phyloP scores from a whole-genome alignment of 352 stramenopile genomes.

The Globisporangium rhizosaccharum region DNA sequence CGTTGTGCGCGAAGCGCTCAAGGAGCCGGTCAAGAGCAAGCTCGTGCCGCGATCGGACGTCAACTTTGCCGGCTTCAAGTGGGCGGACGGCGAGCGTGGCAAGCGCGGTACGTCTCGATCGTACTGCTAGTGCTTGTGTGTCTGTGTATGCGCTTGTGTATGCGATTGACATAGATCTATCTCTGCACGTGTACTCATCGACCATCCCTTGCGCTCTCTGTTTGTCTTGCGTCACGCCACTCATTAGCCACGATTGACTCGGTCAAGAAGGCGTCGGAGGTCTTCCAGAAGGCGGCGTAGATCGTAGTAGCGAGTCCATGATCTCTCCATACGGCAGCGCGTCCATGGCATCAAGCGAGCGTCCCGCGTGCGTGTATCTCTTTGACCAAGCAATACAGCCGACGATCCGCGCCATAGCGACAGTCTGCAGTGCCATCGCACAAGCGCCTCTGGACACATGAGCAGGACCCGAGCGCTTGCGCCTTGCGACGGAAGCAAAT shows the following conservation, averaged over 20 bases:
- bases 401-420: too few relatives aligned
- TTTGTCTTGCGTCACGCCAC: not conserved
- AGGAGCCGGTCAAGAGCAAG: constrained; percentile 87
- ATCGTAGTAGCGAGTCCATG: constrained; percentile 1
- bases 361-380: too few relatives aligned
- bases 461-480: too few relatives aligned
- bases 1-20: constrained; percentile 68
- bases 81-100: constrained; percentile 74
- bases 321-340: not conserved
- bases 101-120: constrained; percentile 40
- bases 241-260: constrained; percentile 63
- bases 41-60: constrained; percentile 63
- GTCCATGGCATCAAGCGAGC: too few relatives aligned
- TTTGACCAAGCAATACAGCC: too few relatives aligned
- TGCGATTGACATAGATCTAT: constrained; percentile 1
- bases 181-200: not conserved
- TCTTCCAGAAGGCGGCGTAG: constrained; percentile 72
- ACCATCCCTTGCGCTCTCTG: not conserved
- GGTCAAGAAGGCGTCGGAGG: constrained; percentile 78
- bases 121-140: not conserved
- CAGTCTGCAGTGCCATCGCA: too few relatives aligned
- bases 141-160: not conserved
- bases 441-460: too few relatives aligned
- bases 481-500: not conserved
- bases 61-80: constrained; percentile 85